phyloP scores from a whole-genome alignment of 371 early-diverging fungal species.

The Mortierella sp. region DNA sequence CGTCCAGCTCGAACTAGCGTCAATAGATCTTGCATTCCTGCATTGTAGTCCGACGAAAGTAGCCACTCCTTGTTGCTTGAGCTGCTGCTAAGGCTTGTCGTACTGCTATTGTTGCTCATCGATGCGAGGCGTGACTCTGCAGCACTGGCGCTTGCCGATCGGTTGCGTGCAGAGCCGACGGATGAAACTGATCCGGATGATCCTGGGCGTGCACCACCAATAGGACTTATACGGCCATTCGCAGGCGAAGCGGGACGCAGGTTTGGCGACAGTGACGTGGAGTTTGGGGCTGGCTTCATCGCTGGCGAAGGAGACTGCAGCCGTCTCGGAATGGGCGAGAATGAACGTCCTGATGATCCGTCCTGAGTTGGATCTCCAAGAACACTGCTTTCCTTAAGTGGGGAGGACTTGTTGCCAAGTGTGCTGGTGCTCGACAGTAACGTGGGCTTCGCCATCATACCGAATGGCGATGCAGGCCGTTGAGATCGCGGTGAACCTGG shows the following conservation, averaged over 20 bases:
- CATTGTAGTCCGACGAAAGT: slow-evolving; percentile 47
- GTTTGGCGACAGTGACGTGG: slow-evolving; percentile 9
- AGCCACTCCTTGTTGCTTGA: slow-evolving; percentile 35
- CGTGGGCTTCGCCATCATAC: slow-evolving; percentile 29
- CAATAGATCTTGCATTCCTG: slow-evolving; percentile 51
- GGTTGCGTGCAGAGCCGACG: slow-evolving; percentile 12
- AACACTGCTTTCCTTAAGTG: slow-evolving; percentile 18
- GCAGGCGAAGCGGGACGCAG: slow-evolving; percentile 13
- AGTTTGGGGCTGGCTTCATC: background rate
- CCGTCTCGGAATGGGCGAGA: slow-evolving; percentile 15
- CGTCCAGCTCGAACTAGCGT: slow-evolving; percentile 49
- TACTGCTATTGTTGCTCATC: slow-evolving; percentile 3
- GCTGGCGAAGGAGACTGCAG: slow-evolving; percentile 45
- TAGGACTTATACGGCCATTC: slow-evolving; percentile 10
- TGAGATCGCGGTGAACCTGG: slow-evolving; percentile 10
- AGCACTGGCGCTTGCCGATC: slow-evolving; percentile 35
- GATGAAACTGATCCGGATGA: slow-evolving; percentile 17
- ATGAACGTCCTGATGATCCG: slow-evolving; percentile 1
- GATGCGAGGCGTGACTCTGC: slow-evolving; percentile 6
- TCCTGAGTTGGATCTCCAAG: slow-evolving; percentile 3
- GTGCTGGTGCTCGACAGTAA: slow-evolving; percentile 13
- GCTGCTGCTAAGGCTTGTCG: slow-evolving; percentile 4
- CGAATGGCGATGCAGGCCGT: slow-evolving; percentile 31
- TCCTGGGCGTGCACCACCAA: slow-evolving; percentile 9
- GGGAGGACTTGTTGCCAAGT: slow-evolving; percentile 12